Evolutionary conservation across 2,329 filamentous ascomycete genomes (phyloP), one percentile per base, ranked within the genome.

Genomic region (Penicillium janthinellum): DNA sequence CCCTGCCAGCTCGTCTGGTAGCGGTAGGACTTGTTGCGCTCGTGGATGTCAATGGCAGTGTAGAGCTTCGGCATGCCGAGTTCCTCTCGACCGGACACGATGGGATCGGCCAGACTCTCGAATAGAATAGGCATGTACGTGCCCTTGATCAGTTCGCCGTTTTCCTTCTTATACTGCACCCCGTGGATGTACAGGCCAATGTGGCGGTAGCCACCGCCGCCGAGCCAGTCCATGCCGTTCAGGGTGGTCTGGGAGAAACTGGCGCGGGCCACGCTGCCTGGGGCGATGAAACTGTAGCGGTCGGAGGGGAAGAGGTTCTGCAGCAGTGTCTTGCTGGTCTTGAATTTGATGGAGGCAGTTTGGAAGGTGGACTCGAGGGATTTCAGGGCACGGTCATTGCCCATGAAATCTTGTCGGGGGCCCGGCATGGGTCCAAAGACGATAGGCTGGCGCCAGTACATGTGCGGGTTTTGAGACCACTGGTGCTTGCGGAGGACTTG

Each of bases 181-280:
- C 84, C 86, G 61, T 89, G 86, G 15, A 89, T 81, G 67, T 86
- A 88, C 0, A 89, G 77, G 0, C 85, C 86, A 14, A 86, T 74
- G 64, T 83, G 81, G 17, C 75, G 80, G 68, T 89, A 89, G 0
- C 86, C 85, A 0, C 75, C 72, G 2, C 86, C 86, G 3, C 83
- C 85, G 0, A 89, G 79, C 86, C 86, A 89, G 34, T 82, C 77
- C 78, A 89, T 82, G 0, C 82, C 81, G 39, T 75, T 70, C 2
- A 85, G 70, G 1, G 77, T 78, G 0, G 70, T 83, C 20, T 74
- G 72, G 0, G 74, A 77, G 63, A 77, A 72, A 25, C 74, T 81
- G 1, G 79, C 81, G 12, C 76, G 73, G 1, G 78, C 80, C 1
- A 82, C 69, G 0, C 81, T 83, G 4, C 75, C 78, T 0, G 79